Evolutionary conservation across 108 stramenopile species (phyloP).

Genomic region (Cyclotella choctawhatcheeana): DNA sequence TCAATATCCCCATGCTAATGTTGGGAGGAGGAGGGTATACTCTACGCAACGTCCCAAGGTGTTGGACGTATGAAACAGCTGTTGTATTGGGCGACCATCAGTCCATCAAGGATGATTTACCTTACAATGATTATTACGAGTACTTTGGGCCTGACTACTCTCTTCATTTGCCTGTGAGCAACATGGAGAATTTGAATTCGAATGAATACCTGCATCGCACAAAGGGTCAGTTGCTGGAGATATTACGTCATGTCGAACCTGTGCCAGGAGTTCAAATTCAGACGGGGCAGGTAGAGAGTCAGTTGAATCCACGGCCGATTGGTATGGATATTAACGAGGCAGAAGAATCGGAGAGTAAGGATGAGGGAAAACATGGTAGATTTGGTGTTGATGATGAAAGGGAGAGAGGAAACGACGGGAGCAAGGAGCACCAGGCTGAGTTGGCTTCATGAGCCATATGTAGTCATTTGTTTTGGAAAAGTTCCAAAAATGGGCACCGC

Average conservation of each 20-base stretch:
- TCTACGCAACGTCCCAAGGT: slow-evolving; percentile 97
- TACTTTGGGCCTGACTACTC: slow-evolving; percentile 99
- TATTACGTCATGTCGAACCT: slow-evolving; percentile 81
- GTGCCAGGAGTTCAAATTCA: slow-evolving; percentile 85
- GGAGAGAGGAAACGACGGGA: too few relatives aligned
- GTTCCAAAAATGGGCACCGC: too few relatives aligned
- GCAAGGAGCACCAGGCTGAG: too few relatives aligned
- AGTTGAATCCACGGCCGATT: slow-evolving; percentile 68
- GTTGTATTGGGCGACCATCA: slow-evolving; percentile 81
- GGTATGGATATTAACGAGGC: slow-evolving; percentile 68
- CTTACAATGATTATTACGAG: slow-evolving; percentile 99
- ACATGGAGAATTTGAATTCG: slow-evolving; percentile 98
- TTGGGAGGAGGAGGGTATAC: slow-evolving; percentile 99
- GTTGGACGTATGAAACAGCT: slow-evolving; percentile 98
- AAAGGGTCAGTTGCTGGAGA: slow-evolving; percentile 80
- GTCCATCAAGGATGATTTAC: slow-evolving; percentile 88
- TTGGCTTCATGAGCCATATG: too few relatives aligned
- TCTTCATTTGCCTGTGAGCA: slow-evolving; percentile 93
- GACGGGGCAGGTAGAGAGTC: slow-evolving; percentile 83
- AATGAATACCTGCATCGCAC: slow-evolving; percentile 88
- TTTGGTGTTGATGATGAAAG: too few relatives aligned
- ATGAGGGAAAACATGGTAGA: too few relatives aligned
- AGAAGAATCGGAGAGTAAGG: slow-evolving; percentile 40
- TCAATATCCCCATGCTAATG: slow-evolving; percentile 94
- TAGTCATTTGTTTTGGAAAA: too few relatives aligned